A percentile compares a stretch with the other conserved stretches of the same genome.
phyloP scores from a whole-genome alignment of 2,329 filamentous ascomycete genomes.

The Penicillium sclerotigenum region DNA sequence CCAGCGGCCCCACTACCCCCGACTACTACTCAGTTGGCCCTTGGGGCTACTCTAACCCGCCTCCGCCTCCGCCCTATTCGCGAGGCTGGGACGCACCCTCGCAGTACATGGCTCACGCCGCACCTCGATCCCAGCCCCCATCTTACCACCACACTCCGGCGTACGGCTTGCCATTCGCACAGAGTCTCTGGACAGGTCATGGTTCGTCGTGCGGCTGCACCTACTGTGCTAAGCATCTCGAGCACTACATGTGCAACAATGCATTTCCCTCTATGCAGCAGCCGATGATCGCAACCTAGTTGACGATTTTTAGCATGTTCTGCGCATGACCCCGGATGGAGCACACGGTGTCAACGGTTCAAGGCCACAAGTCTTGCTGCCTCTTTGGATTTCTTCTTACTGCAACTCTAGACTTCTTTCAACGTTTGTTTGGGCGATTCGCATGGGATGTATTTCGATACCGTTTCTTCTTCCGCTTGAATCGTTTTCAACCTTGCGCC shows the following conservation, averaged over 20 bases:
- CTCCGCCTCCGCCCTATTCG: slow-evolving; percentile 42
- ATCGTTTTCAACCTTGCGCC: slow-evolving; percentile 27
- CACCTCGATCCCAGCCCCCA: slow-evolving; percentile 44
- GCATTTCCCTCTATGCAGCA: slow-evolving; percentile 47
- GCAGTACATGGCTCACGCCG: slow-evolving; percentile 35
- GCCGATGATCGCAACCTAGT: slow-evolving; percentile 44
- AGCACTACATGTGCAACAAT: slow-evolving; percentile 48
- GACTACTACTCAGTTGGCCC: slow-evolving; percentile 46
- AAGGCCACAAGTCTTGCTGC: slow-evolving; percentile 3
- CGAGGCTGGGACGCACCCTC: slow-evolving; percentile 40
- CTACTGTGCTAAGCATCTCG: slow-evolving; percentile 49
- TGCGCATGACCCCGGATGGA: slow-evolving; percentile 13
- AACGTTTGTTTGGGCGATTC: slow-evolving; percentile 20
- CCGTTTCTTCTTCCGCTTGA: slow-evolving; percentile 24
- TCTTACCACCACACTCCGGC: slow-evolving; percentile 50
- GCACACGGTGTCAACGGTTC: slow-evolving; percentile 9
- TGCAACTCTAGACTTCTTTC: slow-evolving; percentile 27
- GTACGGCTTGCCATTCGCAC: slow-evolving; percentile 47
- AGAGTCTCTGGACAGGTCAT: slow-evolving; percentile 48
- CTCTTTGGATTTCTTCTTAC: slow-evolving; percentile 16
- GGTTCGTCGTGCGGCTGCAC: slow-evolving; percentile 48
- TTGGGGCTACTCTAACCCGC: slow-evolving; percentile 44
- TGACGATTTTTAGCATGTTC: slow-evolving; percentile 9
- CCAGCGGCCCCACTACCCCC: slow-evolving; percentile 48
- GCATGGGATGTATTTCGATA: slow-evolving; percentile 28